Conservation (phyloP, 345 rosid species). For the Theobroma cacao region DNA sequence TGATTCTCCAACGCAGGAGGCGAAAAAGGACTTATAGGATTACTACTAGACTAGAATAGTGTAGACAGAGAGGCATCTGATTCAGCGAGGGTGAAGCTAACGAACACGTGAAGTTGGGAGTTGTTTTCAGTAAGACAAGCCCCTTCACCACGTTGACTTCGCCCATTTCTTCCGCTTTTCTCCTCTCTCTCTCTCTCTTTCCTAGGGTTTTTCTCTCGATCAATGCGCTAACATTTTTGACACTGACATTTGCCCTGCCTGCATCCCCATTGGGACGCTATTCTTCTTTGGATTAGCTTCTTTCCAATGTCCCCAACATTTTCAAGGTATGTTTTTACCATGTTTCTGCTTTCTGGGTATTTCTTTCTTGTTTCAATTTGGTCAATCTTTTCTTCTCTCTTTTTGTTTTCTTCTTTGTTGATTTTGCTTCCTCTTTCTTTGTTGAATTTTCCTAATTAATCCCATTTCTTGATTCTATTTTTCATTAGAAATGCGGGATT, state of each 20-base stretch:
- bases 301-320: background rate
- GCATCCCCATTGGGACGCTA: background rate
- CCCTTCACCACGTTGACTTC: slow-evolving; percentile 19
- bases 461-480: background rate
- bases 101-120: slow-evolving; percentile 10
- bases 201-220: background rate
- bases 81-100: background rate
- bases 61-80: background rate
- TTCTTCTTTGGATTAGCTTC: background rate
- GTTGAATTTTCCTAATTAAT: background rate
- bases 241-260: background rate
- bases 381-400: background rate
- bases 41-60: background rate
- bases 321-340: background rate
- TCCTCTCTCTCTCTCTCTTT: background rate
- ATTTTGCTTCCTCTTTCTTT: background rate
- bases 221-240: slow-evolving; percentile 1
- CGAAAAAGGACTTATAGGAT: too few species aligned
- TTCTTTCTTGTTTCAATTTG: background rate
- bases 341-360: background rate
- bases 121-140: slow-evolving; percentile 6
- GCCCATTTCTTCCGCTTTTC: background rate
- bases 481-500: background rate
- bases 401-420: background rate
- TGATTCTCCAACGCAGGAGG: too few species aligned